Percentiles rank a stretch among this genome's conserved stretches.
Evolutionary conservation across 2,329 filamentous ascomycete species (phyloP).

Genomic region (Ceratocystis albifundus): DNA sequence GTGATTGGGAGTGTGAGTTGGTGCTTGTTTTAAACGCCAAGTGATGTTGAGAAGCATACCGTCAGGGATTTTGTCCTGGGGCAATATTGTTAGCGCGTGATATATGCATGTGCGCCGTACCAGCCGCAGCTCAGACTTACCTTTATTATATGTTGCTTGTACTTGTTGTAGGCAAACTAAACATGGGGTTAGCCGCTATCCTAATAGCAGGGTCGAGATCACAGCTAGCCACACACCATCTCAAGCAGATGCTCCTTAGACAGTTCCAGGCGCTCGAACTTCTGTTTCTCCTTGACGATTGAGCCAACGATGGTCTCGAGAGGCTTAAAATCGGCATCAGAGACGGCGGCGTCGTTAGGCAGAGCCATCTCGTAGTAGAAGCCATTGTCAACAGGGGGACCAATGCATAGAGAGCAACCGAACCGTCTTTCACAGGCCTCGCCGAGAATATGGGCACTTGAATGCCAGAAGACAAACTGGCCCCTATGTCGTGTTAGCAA

Average conservation of each 20-base stretch:
- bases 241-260: constrained; percentile 85
- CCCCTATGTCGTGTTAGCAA: constrained; percentile 35
- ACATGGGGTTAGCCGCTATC: constrained; percentile 7
- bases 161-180: constrained; percentile 87
- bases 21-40: background rate
- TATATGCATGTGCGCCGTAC: background rate
- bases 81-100: constrained; percentile 13
- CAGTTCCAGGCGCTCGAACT: constrained; percentile 78
- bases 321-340: constrained; percentile 68
- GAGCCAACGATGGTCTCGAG: constrained; percentile 68
- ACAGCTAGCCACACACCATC: constrained; percentile 38
- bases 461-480: constrained; percentile 97
- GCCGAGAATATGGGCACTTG: constrained; percentile 87
- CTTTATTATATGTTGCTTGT: constrained; percentile 92
- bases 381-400: constrained; percentile 78
- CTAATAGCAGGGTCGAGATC: background rate
- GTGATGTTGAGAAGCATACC: constrained; percentile 42
- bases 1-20: background rate
- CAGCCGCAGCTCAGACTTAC: constrained; percentile 21
- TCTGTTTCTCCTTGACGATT: constrained; percentile 93
- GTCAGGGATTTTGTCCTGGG: constrained; percentile 71
- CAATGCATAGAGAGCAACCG: constrained; percentile 85
- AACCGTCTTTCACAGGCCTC: constrained; percentile 86
- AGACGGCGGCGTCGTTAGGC: constrained; percentile 57
- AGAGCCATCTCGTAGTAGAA: constrained; percentile 98